Percentiles rank a stretch among this genome's conserved stretches.
phyloP scores from a whole-genome alignment of 2,329 filamentous ascomycete species.

The Calonectria hongkongensis region DNA sequence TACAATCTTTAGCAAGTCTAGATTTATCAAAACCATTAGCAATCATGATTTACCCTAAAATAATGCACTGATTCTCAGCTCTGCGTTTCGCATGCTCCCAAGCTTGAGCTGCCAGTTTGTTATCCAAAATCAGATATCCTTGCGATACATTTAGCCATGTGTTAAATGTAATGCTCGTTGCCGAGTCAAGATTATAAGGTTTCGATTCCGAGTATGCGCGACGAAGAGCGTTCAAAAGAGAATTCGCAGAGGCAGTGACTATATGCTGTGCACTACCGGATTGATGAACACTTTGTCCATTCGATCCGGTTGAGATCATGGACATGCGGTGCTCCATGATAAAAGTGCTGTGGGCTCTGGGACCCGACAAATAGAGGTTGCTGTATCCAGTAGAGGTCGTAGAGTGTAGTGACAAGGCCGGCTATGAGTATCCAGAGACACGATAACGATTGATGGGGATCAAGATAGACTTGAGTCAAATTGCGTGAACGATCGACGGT shows the following conservation, averaged over 20 bases:
- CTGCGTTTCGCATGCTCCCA: slow-evolving; percentile 97
- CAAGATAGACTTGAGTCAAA: neutral
- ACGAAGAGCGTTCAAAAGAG: slow-evolving; percentile 85
- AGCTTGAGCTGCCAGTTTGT: slow-evolving; percentile 85
- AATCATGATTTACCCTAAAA: slow-evolving; percentile 81
- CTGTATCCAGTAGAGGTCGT: too few relatives aligned
- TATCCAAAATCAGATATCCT: slow-evolving; percentile 83
- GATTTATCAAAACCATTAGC: neutral
- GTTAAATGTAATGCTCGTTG: slow-evolving; percentile 94
- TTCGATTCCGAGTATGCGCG: slow-evolving; percentile 88
- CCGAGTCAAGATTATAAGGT: slow-evolving; percentile 89
- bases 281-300: slow-evolving; percentile 5
- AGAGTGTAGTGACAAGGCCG: neutral
- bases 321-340: slow-evolving; percentile 17
- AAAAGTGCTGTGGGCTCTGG: neutral
- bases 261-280: neutral
- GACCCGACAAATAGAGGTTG: neutral
- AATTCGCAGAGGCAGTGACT: slow-evolving; percentile 5
- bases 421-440: neutral
- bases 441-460: neutral
- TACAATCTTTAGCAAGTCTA: slow-evolving; percentile 4
- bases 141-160: slow-evolving; percentile 92
- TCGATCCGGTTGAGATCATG: slow-evolving; percentile 9
- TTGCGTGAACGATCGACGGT: slow-evolving; percentile 1
- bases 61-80: slow-evolving; percentile 95